These are phyloP conservation scores for Houttuynia cordata DNA, from an alignment of 164 flowering plant genomes.

Conservation along the genomic window DNA sequence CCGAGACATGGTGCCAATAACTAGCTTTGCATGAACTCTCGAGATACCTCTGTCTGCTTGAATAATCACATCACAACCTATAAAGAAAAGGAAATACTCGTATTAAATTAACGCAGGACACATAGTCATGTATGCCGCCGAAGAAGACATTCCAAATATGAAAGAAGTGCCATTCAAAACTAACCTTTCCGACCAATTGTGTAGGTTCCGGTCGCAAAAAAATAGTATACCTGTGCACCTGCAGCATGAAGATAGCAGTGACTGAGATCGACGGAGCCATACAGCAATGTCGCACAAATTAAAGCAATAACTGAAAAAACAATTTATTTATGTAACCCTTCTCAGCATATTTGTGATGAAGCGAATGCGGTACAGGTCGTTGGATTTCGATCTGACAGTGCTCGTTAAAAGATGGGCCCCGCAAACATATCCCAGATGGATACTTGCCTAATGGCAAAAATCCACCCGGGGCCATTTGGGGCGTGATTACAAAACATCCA, in stretches of 20 bases:
- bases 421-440: no score
- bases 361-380: no score
- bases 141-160: not conserved
- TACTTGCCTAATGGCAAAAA: no score
- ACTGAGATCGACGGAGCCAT: no score
- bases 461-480: no score
- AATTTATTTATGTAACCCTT: no score
- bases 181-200: conserved; percentile 84
- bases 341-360: no score
- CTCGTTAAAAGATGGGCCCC: no score
- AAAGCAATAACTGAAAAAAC: no score
- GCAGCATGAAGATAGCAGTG: conserved; percentile 15
- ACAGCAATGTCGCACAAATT: no score
- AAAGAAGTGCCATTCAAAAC: not conserved
- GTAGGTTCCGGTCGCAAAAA: conserved; percentile 49
- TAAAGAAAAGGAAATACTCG: conserved; percentile 10
- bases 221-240: conserved; percentile 65
- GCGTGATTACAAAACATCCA: no score
- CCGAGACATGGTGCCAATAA: conserved; percentile 46
- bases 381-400: no score
- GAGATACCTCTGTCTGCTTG: conserved; percentile 83
- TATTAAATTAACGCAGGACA: not conserved
- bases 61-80: conserved; percentile 76
- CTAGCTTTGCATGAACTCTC: conserved; percentile 69
- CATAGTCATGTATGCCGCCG: not conserved